Conservation (phyloP, 345 rosid species). For the Salix caprea region DNA sequence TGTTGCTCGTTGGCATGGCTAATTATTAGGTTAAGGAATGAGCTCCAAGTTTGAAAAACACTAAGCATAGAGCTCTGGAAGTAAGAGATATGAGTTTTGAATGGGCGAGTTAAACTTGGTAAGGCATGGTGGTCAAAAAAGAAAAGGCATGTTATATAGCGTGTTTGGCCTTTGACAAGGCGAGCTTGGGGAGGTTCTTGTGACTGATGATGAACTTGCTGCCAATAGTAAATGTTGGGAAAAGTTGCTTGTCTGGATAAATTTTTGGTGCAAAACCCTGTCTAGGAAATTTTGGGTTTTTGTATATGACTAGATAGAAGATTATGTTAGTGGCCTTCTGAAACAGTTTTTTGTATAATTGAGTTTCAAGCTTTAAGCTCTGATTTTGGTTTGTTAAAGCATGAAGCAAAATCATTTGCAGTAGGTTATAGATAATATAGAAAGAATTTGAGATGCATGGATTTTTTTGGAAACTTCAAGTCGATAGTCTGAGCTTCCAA, state of each 20-base stretch:
- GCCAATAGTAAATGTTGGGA: background rate
- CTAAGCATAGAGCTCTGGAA: background rate
- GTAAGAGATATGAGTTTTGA: background rate
- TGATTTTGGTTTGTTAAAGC: background rate
- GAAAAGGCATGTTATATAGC: background rate
- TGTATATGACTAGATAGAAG: background rate
- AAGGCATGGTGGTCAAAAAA: background rate
- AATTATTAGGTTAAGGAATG: background rate
- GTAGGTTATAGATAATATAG: background rate
- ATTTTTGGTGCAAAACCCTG: background rate
- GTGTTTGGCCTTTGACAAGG: background rate
- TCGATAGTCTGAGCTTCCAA: background rate
- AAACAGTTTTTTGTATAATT: background rate
- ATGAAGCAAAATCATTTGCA: background rate
- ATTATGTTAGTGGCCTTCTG: background rate
- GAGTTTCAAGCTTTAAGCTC: background rate
- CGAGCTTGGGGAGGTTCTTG: background rate
- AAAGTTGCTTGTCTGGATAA: background rate
- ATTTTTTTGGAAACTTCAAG: background rate
- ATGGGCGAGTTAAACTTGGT: background rate
- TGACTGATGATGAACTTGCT: background rate
- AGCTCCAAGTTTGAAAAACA: background rate
- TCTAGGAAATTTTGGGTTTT: background rate
- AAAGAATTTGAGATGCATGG: background rate
- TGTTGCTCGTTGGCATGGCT: background rate